Evolutionary conservation across 164 flowering plant genomes (phyloP), one percentile per base, ranked within the genome.

Genomic region (Platanus orientalis): DNA sequence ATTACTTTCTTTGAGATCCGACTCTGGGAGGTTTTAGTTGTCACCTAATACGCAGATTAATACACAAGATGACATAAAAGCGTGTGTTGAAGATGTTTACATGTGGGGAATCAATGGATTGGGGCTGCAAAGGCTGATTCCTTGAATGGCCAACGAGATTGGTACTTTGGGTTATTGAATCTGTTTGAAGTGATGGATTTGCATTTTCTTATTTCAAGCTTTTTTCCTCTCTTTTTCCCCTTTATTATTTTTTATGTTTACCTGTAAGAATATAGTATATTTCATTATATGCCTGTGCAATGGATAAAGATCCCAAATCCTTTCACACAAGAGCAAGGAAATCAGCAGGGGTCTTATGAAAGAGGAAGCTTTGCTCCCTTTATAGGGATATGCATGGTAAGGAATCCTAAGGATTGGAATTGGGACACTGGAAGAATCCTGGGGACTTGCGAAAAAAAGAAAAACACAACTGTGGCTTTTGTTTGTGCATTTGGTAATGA

Each of bases 1-100:
- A 94, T 76, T 94, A 94, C 81, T 94, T 94, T 62, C 81, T 90
- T 25, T 90, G 79, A 84, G 54, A 26, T 25, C 26, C 19, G 7
- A 56, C n/a, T 53, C 21, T 16, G 30, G 27, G 21, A 25, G 21
- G 34, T 13, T 64, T 48, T 40, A 39, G 12, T 6, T 48, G 24
- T 42, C 26, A 36, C 36, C 30, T 29, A 54, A 36, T 20, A 63
- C 11, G 27, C 49, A 34, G 71, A 57, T 40, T 42, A 30, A 28
- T 54, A 28, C 49, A 58, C 10, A 63, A 62, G 23, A 45, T 47
- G 20, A 58, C 23, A 57, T 61, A 50, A 32, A 20, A 11, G 14
- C 19, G 30, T 57, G 29, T 56, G 61, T 32, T 49, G 62, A 47
- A 47, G 63, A 55, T 27, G n/a, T 21, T 59, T 53, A 29, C 17